Evolutionary conservation across 371 early-diverging fungal species (phyloP), one percentile per base, ranked within the genome.

Genomic region (Amoeboaphelidium protococcarum): DNA sequence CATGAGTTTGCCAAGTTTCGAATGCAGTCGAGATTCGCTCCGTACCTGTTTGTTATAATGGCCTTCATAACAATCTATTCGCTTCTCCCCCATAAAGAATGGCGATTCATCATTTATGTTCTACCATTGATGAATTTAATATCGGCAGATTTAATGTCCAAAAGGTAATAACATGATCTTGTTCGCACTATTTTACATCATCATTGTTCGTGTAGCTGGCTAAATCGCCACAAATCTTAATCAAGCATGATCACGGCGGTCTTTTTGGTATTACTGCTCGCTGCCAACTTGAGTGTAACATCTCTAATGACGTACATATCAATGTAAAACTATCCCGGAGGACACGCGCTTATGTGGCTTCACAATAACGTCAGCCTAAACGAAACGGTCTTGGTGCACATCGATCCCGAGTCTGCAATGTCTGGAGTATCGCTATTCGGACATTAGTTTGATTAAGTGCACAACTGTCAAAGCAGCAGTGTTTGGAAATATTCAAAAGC

Each of bases 21-120:
- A 22, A 16, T 19, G 4, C 13, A 19, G n/a, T n/a, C n/a, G n/a
- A n/a, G n/a, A n/a, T n/a, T 58, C 65, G 16, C 59, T 73, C 22
- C 70, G 6, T 58, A 76, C 22, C 53, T 78, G 21, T 40, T n/a
- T n/a, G n/a, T 83, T 0, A 56, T 63, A 2, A 23, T 70, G 3
- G 52, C 63, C 13, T 83, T 74, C 53, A 62, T 80, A 3, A 45
- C 50, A 12, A 19, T 72, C 0, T 82, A 86, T 50, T 83, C 86
- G 12, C 58, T 65, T 22, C 60, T 88, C 21, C 74, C 73, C 2
- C 97, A 96, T 61, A 96, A 96, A 61, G 97, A 96, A 56, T 88
- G 88, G 88, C 68, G 97, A 13, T 96, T 96, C 56, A 69, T 94
- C 3, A 54, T 92, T 3, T 84, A 87, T 24, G 69, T 75, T 2